Evolutionary conservation across 768 basidiomycete genomes (phyloP), one percentile per base, ranked within the genome.

Genomic region (Sarcodon sp.): DNA sequence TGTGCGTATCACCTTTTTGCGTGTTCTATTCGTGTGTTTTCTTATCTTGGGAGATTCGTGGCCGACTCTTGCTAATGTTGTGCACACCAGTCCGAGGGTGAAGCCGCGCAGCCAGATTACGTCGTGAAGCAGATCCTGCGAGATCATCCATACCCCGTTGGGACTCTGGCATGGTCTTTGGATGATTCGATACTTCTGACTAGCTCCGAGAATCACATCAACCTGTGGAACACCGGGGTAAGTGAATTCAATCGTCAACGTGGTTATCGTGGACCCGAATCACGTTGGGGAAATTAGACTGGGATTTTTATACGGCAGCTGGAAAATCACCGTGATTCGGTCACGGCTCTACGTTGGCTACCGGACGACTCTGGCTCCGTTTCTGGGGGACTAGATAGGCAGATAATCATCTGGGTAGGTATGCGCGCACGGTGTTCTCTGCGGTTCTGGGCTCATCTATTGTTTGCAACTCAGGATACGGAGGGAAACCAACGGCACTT

Each of bases 311-410:
- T 83, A 45, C 71, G 77, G 50, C 72, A 76, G 0, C 68, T 89
- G 15, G 75, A 80, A 10, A 75, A 74, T 35, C 91, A 97, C 61
- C 66, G 66, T 35, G 90, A 97, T 50, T 80, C 81, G 2, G 87
- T 98, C 47, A 87, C 87, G 13, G 79, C 89, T 1, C 72, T 97
- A 34, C 75, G 77, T 32, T 97, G 91, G 89, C 67, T 91, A 36
- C 86, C 90, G n/a, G 87, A 96, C 60, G 84, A 84, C 33, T 79
- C 79, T 16, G 90, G 88, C 7, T 96, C 98, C 61, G 76, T 96
- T 55, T 93, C 91, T 10, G 84, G 83, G 45, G 85, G 86, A 38
- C 70, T 94, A 59, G 94, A 97, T 63, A 78, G 81, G 52, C 83
- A 79, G 63, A 80, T 88, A 50, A 73, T 82, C 41, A 76, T 82